Evolutionary conservation across 2,329 filamentous ascomycete genomes (phyloP), one percentile per base, ranked within the genome.

Genomic region (Xenosphaeropsis pyriputrescens): DNA sequence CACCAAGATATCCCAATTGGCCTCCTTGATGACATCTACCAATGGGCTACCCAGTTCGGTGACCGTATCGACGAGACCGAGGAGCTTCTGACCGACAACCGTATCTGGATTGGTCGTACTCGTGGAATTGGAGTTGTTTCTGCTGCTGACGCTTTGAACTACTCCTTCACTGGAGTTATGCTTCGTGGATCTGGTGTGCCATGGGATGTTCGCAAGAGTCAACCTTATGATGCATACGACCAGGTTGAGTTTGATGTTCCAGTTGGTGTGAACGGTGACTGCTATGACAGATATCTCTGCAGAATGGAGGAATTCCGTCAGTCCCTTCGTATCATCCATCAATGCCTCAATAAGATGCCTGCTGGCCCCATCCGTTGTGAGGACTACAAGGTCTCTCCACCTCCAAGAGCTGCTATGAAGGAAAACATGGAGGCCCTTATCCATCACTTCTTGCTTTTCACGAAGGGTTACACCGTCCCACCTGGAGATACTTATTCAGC

Each of bases 371-470:
- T 96, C 57, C 83, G 89, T 50, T 85, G 95, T 32, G 91, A 98
- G 64, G 91, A 98, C 64, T 98, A 96, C 77, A 98, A 98, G 75
- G 75, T 98, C 54, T 82, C 85, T 2, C 91, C 91, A 16, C 91
- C 91, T 44, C 93, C 91, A n/a, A 79, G 91, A 55, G 72, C 85
- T 33, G 91, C 91, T 55, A 98, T 98, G 91, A 98, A 98, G 75
- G 91, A 98, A 75, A 98, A 98, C 70, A 98, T 98, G 93, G 91
- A 98, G 67, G 88, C 91, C 30, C 75, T 98, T 32, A 98, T 98
- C 58, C 91, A 98, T 67, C 91, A 98, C 70, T 98, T 98, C 73
- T 67, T 98, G 48, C 78, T 98, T 38, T 98, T 89, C 70, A 96
- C 88, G 61, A 98, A 98, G 74, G 91, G 91, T 42, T 98, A 98